Evolutionary conservation across 2,329 filamentous ascomycete species (phyloP).

Genomic region (Nigrospora osmanthi): DNA sequence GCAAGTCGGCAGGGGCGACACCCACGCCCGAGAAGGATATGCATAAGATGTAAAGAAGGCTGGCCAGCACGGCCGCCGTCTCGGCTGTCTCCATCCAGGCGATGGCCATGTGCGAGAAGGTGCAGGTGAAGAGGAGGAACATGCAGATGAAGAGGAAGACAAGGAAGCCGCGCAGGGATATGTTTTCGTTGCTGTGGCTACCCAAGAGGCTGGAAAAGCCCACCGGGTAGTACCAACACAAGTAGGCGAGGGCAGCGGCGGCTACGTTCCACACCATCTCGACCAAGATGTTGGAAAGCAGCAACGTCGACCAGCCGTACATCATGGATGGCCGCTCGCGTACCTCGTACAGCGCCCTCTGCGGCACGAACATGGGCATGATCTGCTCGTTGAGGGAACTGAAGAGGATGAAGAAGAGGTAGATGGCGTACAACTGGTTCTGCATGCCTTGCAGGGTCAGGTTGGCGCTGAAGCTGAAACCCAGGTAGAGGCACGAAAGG

Average conservation of each 20-base stretch:
- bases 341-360: constrained; percentile 75
- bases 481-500: constrained; percentile 60
- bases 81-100: constrained; percentile 69
- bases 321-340: constrained; percentile 78
- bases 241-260: constrained; percentile 80
- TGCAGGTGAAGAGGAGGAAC: constrained; percentile 76
- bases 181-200: not conserved
- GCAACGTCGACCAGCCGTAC: constrained; percentile 81
- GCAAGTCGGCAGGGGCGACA: constrained; percentile 55
- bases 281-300: constrained; percentile 71
- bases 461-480: constrained; percentile 68
- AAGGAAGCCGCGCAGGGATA: constrained; percentile 32
- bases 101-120: constrained; percentile 73
- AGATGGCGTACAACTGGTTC: constrained; percentile 81
- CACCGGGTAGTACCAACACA: constrained; percentile 57
- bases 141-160: constrained; percentile 67
- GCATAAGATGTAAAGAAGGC: constrained; percentile 64
- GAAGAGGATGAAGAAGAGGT: constrained; percentile 78
- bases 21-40: constrained; percentile 71
- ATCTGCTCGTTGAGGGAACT: constrained; percentile 71
- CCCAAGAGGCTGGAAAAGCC: no score
- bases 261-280: constrained; percentile 67
- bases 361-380: constrained; percentile 80
- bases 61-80: constrained; percentile 67
- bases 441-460: constrained; percentile 71